A percentile compares a stretch with the other conserved stretches of the same genome.
These are phyloP conservation scores for Leccinum variicolor DNA, from an alignment of 768 basidiomycete species.

Conservation along the genomic window DNA sequence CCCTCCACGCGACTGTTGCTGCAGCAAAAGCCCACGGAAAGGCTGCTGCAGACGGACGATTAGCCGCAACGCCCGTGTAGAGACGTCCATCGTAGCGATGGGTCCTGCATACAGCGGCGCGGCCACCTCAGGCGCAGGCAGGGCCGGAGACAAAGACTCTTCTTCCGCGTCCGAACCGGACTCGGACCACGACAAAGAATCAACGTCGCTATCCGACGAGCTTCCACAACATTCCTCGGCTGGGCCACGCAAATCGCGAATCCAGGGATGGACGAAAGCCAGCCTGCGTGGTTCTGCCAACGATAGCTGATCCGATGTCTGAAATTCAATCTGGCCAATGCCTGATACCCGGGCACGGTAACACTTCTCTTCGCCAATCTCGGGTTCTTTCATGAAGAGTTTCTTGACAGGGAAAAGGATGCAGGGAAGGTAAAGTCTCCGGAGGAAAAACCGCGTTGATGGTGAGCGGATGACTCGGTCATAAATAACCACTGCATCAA, in stretches of 20 bases:
- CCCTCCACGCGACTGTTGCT: not conserved
- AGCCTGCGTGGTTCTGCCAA: not conserved
- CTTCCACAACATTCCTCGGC: not conserved
- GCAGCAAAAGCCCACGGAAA: conserved; percentile 4
- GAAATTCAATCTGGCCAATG: conserved; percentile 3
- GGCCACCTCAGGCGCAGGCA: not conserved
- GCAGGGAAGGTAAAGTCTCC: conserved; percentile 7
- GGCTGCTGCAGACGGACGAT: conserved; percentile 5
- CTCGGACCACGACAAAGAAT: not conserved
- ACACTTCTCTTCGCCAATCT: not conserved
- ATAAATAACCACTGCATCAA: not conserved
- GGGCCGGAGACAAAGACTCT: not conserved
- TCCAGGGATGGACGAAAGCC: conserved; percentile 10
- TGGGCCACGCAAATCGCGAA: conserved; percentile 3
- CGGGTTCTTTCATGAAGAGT: not conserved
- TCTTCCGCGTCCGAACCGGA: not conserved
- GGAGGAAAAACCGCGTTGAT: not conserved
- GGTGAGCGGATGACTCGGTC: not conserved
- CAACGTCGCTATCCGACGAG: not conserved
- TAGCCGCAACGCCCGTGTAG: too few relatives aligned
- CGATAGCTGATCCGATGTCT: not conserved
- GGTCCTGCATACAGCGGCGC: not conserved
- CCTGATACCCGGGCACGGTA: conserved; percentile 3
- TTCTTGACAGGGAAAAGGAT: conserved; percentile 3
- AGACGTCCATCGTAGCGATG: not conserved